Percentiles rank a stretch among this genome's conserved stretches.
phyloP scores from a whole-genome alignment of 1,139 yeast genomes.

The Hyphopichia fennica region DNA sequence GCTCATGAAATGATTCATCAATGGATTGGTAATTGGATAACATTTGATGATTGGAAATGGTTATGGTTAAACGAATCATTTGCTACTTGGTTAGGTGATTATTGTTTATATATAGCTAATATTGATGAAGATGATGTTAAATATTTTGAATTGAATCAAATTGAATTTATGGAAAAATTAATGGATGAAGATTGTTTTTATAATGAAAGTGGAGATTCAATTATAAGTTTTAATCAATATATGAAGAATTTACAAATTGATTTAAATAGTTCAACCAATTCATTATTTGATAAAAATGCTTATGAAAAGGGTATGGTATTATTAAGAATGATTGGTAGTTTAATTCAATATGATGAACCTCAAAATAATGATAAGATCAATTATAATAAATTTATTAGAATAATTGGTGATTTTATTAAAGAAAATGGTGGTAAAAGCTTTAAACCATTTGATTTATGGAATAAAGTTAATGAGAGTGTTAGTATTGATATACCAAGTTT shows the following conservation, averaged over 20 bases:
- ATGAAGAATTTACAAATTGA: conserved; percentile 31
- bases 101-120: conserved; percentile 31
- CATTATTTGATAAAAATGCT: conserved; percentile 50
- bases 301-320: conserved; percentile 68
- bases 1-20: conserved; percentile 76
- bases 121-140: conserved; percentile 24
- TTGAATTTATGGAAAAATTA: conserved; percentile 36
- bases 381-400: conserved; percentile 27
- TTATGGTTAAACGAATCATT: conserved; percentile 76
- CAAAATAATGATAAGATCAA: conserved; percentile 20
- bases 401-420: conserved; percentile 44
- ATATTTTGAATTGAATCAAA: conserved; percentile 28
- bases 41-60: conserved; percentile 66
- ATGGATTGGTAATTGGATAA: conserved; percentile 69
- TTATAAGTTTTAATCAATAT: conserved; percentile 25
- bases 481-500: conserved; percentile 38
- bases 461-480: conserved; percentile 27
- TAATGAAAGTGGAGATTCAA: conserved; percentile 18
- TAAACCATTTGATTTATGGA: conserved; percentile 62
- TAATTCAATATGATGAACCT: conserved; percentile 35
- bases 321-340: conserved; percentile 53
- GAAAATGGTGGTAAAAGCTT: conserved; percentile 36
- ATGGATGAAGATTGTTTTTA: conserved; percentile 42
- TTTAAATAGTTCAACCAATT: conserved; percentile 38
- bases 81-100: conserved; percentile 67